These are phyloP conservation scores for Elongisporangium undulatum DNA, from an alignment of 352 stramenopile species.

Conservation along the genomic window DNA sequence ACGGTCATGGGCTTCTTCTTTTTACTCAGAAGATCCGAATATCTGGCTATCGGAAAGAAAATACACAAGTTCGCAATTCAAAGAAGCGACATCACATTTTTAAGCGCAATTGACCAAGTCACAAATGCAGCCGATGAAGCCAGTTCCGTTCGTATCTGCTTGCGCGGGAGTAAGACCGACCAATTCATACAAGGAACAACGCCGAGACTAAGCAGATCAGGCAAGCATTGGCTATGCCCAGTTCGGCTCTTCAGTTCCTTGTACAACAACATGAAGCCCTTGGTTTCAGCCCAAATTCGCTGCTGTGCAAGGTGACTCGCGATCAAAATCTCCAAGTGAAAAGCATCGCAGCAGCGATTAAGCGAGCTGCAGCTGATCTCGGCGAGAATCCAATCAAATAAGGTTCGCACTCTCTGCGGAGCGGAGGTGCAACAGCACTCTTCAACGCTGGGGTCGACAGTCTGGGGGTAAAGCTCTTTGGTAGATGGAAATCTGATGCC, in stretches of 20 bases:
- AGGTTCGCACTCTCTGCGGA: constrained; percentile 1
- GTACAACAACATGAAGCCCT: constrained; percentile 3
- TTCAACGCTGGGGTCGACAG: constrained; percentile 6
- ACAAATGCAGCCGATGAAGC: background rate
- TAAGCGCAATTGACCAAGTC: background rate
- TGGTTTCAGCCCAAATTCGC: constrained; percentile 1
- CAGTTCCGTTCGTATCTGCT: background rate
- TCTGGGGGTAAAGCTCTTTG: constrained; percentile 11
- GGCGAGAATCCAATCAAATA: constrained; percentile 2
- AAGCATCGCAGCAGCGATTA: constrained; percentile 1
- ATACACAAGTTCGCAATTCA: constrained; percentile 16
- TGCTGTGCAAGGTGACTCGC: constrained; percentile 7
- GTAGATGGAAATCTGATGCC: constrained; percentile 7
- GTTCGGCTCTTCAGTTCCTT: constrained; percentile 7
- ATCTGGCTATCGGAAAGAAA: constrained; percentile 1
- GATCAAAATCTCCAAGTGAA: constrained; percentile 2
- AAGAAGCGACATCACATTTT: background rate
- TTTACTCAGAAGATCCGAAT: constrained; percentile 11
- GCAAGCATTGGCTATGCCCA: constrained; percentile 3
- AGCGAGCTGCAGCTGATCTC: background rate
- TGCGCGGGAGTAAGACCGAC: constrained; percentile 19
- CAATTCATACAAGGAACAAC: constrained; percentile 3
- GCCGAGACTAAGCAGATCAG: constrained; percentile 2
- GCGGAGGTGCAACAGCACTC: constrained; percentile 8
- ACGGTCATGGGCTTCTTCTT: constrained; percentile 20